Percentiles rank a stretch among this genome's conserved stretches.
Conservation (phyloP, 768 basidiomycete species). For the Tulasnella sp. region DNA sequence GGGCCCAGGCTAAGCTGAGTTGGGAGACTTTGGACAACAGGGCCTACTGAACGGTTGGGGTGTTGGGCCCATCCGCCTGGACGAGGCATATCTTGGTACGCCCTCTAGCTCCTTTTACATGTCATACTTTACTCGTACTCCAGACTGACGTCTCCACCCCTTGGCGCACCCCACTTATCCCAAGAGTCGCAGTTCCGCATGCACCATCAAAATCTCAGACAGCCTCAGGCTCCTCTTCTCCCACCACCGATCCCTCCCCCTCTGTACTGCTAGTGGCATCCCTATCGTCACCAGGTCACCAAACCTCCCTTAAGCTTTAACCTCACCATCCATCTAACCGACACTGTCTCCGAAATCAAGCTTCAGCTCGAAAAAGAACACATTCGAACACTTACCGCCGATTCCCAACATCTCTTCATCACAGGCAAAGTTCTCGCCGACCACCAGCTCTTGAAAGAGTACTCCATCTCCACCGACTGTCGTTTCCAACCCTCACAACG, state of each 20-base stretch:
- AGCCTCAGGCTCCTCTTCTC: background rate
- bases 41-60: too few species aligned
- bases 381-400: slow-evolving; percentile 64
- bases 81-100: too few species aligned
- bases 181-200: slow-evolving; percentile 53
- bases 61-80: too few species aligned
- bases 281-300: slow-evolving; percentile 78
- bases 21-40: too few species aligned
- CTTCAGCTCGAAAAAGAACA: slow-evolving; percentile 57
- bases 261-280: slow-evolving; percentile 41
- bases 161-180: background rate
- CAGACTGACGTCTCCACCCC: slow-evolving; percentile 10
- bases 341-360: slow-evolving; percentile 79
- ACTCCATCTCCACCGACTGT: slow-evolving; percentile 73
- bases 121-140: slow-evolving; percentile 2
- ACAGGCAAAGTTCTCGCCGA: slow-evolving; percentile 95
- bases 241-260: background rate
- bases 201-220: slow-evolving; percentile 41
- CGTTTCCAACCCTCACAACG: slow-evolving; percentile 62
- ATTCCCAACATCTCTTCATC: slow-evolving; percentile 78
- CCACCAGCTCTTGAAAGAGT: slow-evolving; percentile 84
- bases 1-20: too few species aligned
- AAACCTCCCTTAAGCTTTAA: slow-evolving; percentile 79
- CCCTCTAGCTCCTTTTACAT: too few species aligned
- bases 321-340: slow-evolving; percentile 70